These are phyloP conservation scores for Microcera coccophila DNA, from an alignment of 2,329 filamentous ascomycete species.

Conservation along the genomic window DNA sequence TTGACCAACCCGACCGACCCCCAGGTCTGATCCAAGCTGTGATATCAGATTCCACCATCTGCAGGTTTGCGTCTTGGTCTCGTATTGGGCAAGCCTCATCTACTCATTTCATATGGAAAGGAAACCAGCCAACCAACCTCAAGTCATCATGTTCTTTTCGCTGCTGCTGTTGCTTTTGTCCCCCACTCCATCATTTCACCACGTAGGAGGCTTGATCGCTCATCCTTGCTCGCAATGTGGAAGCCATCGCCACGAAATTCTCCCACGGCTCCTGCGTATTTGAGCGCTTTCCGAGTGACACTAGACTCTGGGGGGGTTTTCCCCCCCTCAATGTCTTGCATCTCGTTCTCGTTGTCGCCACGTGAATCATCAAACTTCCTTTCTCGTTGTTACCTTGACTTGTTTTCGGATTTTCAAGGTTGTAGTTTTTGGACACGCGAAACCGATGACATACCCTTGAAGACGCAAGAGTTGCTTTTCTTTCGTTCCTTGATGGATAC, in stretches of 20 bases:
- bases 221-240: no score
- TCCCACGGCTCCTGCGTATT: not conserved
- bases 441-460: no score
- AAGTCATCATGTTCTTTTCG: no score
- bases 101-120: no score
- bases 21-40: not conserved
- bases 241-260: not conserved
- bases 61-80: constrained; percentile 14
- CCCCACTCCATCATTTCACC: no score
- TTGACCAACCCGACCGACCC: no score
- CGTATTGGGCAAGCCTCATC: constrained; percentile 9
- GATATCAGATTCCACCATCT: constrained; percentile 6
- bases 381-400: not conserved
- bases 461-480: no score
- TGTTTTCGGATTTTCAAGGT: not conserved
- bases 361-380: not conserved
- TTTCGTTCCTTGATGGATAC: no score
- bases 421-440: not conserved
- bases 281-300: not conserved
- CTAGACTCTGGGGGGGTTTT: not conserved
- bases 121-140: no score
- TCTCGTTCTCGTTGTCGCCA: not conserved
- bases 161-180: no score
- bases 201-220: no score
- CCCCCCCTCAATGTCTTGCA: not conserved